Evolutionary conservation across 768 basidiomycete species (phyloP).

Genomic region (Leccinum boreale): DNA sequence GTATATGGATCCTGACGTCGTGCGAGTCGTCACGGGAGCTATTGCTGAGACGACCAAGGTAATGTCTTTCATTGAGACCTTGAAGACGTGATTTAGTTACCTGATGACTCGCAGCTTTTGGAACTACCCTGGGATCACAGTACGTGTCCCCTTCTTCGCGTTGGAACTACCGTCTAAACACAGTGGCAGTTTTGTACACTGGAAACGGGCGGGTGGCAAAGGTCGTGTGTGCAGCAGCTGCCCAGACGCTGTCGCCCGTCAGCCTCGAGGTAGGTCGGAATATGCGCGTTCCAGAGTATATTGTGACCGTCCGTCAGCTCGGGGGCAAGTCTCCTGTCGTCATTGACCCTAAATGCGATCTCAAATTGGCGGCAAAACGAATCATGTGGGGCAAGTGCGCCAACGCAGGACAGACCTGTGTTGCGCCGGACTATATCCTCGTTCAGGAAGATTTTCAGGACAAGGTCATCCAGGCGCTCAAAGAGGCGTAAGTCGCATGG

Average conservation of each 20-base stretch:
- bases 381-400: conserved; percentile 74
- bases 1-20: conserved; percentile 67
- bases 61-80: background rate
- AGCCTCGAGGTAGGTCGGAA: conserved; percentile 46
- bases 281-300: background rate
- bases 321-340: conserved; percentile 79
- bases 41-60: conserved; percentile 62
- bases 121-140: conserved; percentile 68
- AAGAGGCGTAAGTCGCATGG: conserved; percentile 36
- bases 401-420: conserved; percentile 79
- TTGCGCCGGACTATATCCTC: conserved; percentile 58
- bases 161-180: background rate
- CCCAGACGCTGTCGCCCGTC: conserved; percentile 70
- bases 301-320: conserved; percentile 36
- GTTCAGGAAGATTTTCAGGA: conserved; percentile 42
- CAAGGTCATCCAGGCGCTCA: conserved; percentile 37
- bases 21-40: conserved; percentile 68
- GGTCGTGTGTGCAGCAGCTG: conserved; percentile 71
- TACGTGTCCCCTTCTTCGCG: conserved; percentile 14
- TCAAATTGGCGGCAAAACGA: conserved; percentile 61
- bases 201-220: conserved; percentile 58
- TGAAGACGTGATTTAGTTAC: background rate
- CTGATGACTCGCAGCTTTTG: conserved; percentile 45
- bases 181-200: conserved; percentile 46
- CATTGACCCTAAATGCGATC: conserved; percentile 65